Conservation (phyloP, 2,329 filamentous ascomycete species). For the Bipolaris sorokiniana region DNA sequence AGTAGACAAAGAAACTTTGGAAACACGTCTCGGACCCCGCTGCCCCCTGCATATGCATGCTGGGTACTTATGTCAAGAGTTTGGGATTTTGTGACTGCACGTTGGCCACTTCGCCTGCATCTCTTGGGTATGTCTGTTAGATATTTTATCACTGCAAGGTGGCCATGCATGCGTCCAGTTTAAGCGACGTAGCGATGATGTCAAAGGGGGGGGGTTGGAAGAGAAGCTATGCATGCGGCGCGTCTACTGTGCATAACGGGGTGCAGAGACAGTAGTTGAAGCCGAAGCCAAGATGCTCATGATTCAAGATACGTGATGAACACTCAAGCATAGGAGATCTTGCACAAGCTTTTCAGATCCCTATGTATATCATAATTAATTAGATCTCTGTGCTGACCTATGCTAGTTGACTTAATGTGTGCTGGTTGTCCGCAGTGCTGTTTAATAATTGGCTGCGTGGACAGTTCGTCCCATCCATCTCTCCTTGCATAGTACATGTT, state of each 20-base stretch:
- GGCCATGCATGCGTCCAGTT: neutral
- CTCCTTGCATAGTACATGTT: too few relatives aligned
- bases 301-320: neutral
- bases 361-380: too few relatives aligned
- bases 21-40: slow-evolving; percentile 3
- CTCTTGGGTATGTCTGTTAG: neutral
- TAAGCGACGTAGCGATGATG: neutral
- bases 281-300: neutral
- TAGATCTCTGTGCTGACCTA: too few relatives aligned
- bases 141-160: neutral
- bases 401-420: too few relatives aligned
- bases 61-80: neutral
- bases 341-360: neutral
- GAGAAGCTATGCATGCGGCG: neutral
- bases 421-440: too few relatives aligned
- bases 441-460: too few relatives aligned
- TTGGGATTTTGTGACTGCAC: neutral
- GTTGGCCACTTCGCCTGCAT: neutral
- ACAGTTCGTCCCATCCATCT: too few relatives aligned
- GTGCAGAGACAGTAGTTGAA: neutral
- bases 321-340: neutral
- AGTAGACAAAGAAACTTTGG: neutral
- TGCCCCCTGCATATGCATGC: neutral
- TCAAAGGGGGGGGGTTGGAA: too few relatives aligned
- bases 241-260: neutral